Conservation (phyloP, 1,284 basidiomycete species). For the Phellinidium pouzarii region DNA sequence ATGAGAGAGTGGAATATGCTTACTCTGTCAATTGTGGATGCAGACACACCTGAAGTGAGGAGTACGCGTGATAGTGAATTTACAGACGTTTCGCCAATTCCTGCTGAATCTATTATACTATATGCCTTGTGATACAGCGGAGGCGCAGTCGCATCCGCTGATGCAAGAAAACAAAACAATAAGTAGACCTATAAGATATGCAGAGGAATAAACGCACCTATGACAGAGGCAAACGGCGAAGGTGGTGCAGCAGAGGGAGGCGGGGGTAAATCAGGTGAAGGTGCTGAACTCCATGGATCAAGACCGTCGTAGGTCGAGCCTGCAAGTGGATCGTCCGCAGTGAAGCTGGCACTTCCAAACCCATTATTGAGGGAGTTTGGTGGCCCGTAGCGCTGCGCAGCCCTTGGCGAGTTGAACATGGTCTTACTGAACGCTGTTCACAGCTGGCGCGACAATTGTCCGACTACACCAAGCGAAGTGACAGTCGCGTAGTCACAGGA, state of each 20-base stretch:
- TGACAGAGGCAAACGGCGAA: constrained; percentile 59
- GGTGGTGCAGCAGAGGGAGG: constrained; percentile 32
- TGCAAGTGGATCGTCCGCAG: constrained; percentile 70
- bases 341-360: constrained; percentile 58
- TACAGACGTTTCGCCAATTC: constrained; percentile 71
- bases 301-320: constrained; percentile 72
- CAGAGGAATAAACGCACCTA: constrained; percentile 38
- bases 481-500: no score
- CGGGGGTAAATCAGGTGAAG: constrained; percentile 68
- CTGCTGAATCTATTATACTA: constrained; percentile 57
- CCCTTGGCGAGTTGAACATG: constrained; percentile 77
- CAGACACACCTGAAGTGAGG: constrained; percentile 68
- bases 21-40: constrained; percentile 77
- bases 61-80: constrained; percentile 75
- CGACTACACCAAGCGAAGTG: no score
- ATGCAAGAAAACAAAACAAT: constrained; percentile 13
- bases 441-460: not conserved
- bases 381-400: constrained; percentile 55
- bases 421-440: not conserved
- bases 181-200: not conserved
- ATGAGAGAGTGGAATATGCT: constrained; percentile 20
- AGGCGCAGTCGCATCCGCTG: constrained; percentile 76
- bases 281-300: constrained; percentile 83
- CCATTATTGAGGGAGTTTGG: constrained; percentile 39
- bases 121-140: constrained; percentile 70